A percentile compares a stretch with the other conserved stretches of the same genome.
Evolutionary conservation across 805 yeast genomes (phyloP).

Genomic region (Cyberlindnera misumaiensis): DNA sequence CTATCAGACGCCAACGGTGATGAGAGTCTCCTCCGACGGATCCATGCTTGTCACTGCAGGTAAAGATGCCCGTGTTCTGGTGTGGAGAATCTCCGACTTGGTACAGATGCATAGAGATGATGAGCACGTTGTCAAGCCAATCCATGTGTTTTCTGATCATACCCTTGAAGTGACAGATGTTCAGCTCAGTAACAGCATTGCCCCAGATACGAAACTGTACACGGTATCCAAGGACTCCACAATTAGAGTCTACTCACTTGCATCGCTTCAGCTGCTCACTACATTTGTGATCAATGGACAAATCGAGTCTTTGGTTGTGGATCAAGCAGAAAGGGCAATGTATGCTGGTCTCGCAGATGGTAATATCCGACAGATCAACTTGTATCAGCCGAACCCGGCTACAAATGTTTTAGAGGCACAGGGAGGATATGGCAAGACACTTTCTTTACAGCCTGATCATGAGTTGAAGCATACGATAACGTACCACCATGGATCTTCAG

Average conservation of each 20-base stretch:
- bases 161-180: conserved; percentile 44
- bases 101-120: conserved; percentile 30
- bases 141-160: conserved; percentile 49
- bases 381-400: conserved; percentile 32
- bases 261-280: conserved; percentile 38
- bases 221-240: conserved; percentile 73
- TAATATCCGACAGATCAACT: conserved; percentile 45
- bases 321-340: conserved; percentile 71
- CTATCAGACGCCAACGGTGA: conserved; percentile 63
- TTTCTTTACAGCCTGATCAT: conserved; percentile 37
- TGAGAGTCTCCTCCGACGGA: conserved; percentile 57
- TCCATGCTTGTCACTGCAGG: conserved; percentile 70
- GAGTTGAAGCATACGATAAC: conserved; percentile 44
- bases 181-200: conserved; percentile 40
- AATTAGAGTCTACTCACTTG: conserved; percentile 59
- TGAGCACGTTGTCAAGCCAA: conserved; percentile 42
- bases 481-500: conserved; percentile 37
- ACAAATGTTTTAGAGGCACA: conserved; percentile 22
- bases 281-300: conserved; percentile 66
- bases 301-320: conserved; percentile 53
- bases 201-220: conserved; percentile 55
- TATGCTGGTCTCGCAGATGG: conserved; percentile 71
- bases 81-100: conserved; percentile 68
- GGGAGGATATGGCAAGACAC: conserved; percentile 25
- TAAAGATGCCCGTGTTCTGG: conserved; percentile 67